Conservation (phyloP, 441 rosid genomes). For the Populus tomentosa region DNA sequence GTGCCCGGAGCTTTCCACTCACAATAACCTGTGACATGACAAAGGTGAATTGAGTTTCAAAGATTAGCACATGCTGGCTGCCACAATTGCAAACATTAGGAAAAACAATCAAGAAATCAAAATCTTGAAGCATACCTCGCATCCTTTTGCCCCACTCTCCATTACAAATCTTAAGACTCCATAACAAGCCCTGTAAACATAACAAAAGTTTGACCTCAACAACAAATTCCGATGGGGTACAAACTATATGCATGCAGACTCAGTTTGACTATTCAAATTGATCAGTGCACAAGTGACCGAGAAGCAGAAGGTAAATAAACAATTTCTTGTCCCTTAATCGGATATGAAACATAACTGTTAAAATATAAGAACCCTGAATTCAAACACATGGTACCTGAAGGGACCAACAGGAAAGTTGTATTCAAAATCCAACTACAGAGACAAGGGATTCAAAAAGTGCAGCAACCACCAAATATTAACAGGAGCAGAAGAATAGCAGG, state of each 20-base stretch:
- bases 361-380: no score
- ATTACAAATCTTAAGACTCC: constrained; percentile 67
- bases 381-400: no score
- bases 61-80: no score
- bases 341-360: no score
- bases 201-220: neutral
- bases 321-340: no score
- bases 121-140: constrained; percentile 41
- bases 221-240: neutral
- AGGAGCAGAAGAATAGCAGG: neutral
- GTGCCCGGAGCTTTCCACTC: no score
- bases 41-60: no score
- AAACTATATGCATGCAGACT: neutral
- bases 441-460: neutral
- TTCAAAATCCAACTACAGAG: neutral
- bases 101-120: neutral
- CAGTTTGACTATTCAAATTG: neutral
- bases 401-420: no score
- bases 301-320: no score
- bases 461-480: neutral
- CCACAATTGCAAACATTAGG: neutral
- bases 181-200: constrained; percentile 49
- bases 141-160: constrained; percentile 80
- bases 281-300: neutral
- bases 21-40: neutral